Evolutionary conservation across 768 basidiomycete genomes (phyloP).

Genomic region (Heimioporus sp.): DNA sequence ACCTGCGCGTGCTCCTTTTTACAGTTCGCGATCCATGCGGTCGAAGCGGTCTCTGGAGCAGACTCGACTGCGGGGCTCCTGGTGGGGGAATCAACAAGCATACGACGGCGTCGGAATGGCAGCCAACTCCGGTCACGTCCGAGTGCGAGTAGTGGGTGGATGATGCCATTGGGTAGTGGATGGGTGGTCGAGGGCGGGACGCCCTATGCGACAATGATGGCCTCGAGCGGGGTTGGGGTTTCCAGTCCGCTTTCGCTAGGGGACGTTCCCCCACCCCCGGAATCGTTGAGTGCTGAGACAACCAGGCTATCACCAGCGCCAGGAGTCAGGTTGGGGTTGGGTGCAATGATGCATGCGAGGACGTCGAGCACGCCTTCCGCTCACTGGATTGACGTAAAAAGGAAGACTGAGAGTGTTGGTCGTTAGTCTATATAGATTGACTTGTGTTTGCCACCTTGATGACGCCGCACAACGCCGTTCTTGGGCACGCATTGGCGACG

Average conservation of each 20-base stretch:
- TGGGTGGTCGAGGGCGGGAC: conserved; percentile 57
- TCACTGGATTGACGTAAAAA: too few relatives aligned
- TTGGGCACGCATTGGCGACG: conserved; percentile 60
- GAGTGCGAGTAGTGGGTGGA: conserved; percentile 30
- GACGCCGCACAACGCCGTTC: conserved; percentile 46
- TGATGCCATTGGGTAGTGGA: conserved; percentile 55
- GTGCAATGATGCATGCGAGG: too few relatives aligned
- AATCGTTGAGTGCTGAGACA: conserved; percentile 13
- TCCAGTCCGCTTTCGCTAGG: conserved; percentile 12
- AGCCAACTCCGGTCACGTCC: conserved; percentile 59
- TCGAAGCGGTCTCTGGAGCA: conserved; percentile 58
- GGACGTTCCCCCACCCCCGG: not conserved
- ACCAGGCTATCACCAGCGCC: conserved; percentile 26
- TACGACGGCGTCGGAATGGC: conserved; percentile 69
- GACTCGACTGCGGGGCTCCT: conserved; percentile 56
- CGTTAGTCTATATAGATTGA: too few relatives aligned
- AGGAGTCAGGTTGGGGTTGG: too few relatives aligned
- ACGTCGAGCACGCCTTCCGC: too few relatives aligned
- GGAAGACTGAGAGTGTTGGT: too few relatives aligned
- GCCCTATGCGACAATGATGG: conserved; percentile 38
- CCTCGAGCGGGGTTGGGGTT: conserved; percentile 25
- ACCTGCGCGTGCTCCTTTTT: conserved; percentile 81
- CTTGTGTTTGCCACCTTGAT: not conserved
- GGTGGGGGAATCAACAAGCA: conserved; percentile 62
- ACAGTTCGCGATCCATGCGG: conserved; percentile 58